phyloP scores from a whole-genome alignment of 306 rosid genomes.

The Sicyos edulis region DNA sequence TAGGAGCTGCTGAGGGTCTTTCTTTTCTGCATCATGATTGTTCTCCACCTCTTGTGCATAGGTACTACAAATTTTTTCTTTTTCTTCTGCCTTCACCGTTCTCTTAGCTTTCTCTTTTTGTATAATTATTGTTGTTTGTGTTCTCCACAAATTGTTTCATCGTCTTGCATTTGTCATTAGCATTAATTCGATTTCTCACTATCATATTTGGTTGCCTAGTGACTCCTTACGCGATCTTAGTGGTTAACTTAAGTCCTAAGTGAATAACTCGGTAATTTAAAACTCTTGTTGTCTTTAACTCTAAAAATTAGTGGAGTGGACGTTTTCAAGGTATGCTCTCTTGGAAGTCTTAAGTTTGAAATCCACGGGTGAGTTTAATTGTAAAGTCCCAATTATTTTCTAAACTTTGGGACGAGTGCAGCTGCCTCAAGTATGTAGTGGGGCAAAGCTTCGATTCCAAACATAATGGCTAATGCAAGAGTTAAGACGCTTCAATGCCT shows the following conservation, averaged over 20 bases:
- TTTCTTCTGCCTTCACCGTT: background rate
- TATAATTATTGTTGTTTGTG: background rate
- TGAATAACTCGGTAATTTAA: background rate
- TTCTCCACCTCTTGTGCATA: slow-evolving; percentile 80
- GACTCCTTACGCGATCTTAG: background rate
- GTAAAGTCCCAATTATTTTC: no score
- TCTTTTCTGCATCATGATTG: slow-evolving; percentile 82
- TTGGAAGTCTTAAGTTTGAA: no score
- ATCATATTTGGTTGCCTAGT: background rate
- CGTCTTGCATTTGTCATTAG: slow-evolving; percentile 1
- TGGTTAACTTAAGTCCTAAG: background rate
- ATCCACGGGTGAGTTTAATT: no score
- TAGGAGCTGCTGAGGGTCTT: slow-evolving; percentile 86
- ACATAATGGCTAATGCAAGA: background rate
- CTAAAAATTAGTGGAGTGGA: background rate
- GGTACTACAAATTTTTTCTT: slow-evolving; percentile 25
- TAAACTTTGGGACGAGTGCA: no score
- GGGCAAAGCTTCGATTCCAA: no score
- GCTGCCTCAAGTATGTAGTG: no score
- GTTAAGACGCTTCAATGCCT: background rate
- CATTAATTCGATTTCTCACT: background rate
- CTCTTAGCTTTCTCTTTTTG: background rate
- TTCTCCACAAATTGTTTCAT: background rate
- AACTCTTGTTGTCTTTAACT: background rate
- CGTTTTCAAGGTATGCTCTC: no score